These are phyloP conservation scores for Solanum piurae DNA, from an alignment of 257 asterid species.

Conservation along the genomic window DNA sequence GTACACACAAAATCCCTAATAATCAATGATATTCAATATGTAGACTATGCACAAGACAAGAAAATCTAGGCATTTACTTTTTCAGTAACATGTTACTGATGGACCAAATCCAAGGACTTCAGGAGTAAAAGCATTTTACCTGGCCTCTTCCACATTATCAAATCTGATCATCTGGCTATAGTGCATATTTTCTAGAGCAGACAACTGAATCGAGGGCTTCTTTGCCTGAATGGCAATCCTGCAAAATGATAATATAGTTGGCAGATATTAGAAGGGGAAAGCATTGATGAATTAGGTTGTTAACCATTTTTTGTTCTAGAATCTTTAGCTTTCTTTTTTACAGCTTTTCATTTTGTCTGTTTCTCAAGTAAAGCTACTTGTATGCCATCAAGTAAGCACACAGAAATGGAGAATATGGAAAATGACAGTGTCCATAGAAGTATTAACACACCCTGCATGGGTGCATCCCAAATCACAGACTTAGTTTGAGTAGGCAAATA, in stretches of 20 bases:
- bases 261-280: not conserved
- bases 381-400: not conserved
- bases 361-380: not conserved
- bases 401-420: not conserved
- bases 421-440: not conserved
- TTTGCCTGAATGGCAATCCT: conserved; percentile 69
- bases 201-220: conserved; percentile 46
- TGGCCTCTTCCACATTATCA: conserved; percentile 72
- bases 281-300: not conserved
- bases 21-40: not conserved
- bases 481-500: not conserved
- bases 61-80: not conserved
- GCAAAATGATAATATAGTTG: conserved; percentile 3
- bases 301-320: not conserved
- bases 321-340: not conserved
- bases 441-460: not conserved
- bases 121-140: conserved; percentile 24
- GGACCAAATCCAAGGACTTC: not conserved
- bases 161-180: conserved; percentile 92
- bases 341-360: not conserved
- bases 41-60: not conserved
- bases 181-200: conserved; percentile 92
- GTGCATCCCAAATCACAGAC: not conserved
- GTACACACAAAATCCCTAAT: not conserved
- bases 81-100: not conserved